Base-by-base conservation (phyloP, 805 yeast genomes). In the Metschnikowia bowlesiae region DNA sequence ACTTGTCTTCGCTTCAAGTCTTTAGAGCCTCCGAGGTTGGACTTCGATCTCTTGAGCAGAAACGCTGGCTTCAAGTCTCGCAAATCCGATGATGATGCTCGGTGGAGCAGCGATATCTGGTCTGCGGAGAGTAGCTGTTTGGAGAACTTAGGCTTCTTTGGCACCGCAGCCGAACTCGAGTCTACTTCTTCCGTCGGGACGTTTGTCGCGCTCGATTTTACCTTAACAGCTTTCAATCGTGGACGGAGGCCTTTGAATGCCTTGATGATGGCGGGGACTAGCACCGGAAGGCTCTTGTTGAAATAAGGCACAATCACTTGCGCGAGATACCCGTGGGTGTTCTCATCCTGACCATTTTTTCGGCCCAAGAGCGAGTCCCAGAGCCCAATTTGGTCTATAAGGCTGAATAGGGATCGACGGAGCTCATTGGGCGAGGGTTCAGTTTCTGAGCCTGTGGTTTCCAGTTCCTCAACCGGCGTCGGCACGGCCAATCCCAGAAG, bases 271-370 rank as follows among this genome's bases (percentile, higher is more conserved):
- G 73, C 75, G 44, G 70, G 71, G 8, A 79, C 73, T 4, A 77
- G 64, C 38, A 66, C 57, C 0, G 86, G 85, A 4, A 80, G 62
- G 51, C 67, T 74, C 49, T 73, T 74, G 45, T 70, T 76, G 59
- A 70, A 82, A 61, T 75, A 80, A 0, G 86, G 85, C 1, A 81
- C 70, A 2, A 82, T 51, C 8, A 81, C 79, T 53, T 75, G 76
- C 3, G 75, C 79, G 36, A 79, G 62, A 57, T 80, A 82, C 4
- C 81, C 82, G 16, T 63, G 54, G 0, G 76, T 66, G 11, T 76
- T 71, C 6, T 70, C 65, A 41, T 75, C 79, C 39, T 66, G 68
- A 30, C 63, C 61, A 6, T 58, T 53, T 10, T 57, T 62, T 8
- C 69, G 68, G 1, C 71, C 71, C 18, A 73, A 51, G 16, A 82